phyloP scores from a whole-genome alignment of 2,329 filamentous ascomycete genomes.

The Hypomyces perniciosus region DNA sequence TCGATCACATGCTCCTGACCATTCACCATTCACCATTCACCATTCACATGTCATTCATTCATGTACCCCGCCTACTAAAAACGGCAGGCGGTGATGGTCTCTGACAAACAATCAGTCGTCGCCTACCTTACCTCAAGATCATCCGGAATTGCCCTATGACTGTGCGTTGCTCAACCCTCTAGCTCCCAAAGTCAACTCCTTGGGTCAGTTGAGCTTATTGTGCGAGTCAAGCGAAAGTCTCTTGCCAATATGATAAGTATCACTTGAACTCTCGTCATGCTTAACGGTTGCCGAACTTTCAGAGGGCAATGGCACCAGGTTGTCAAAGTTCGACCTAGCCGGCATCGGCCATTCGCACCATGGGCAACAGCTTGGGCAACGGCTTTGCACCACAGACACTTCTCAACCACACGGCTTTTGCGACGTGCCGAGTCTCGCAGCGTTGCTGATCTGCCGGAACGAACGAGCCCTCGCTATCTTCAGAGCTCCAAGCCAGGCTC shows the following conservation, averaged over 20 bases:
- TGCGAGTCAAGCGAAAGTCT: background rate
- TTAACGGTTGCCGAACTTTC: conserved; percentile 5
- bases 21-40: background rate
- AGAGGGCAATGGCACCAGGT: conserved; percentile 8
- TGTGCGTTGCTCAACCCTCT: no score
- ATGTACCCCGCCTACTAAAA: conserved; percentile 7
- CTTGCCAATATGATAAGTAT: conserved; percentile 9
- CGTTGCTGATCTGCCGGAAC: conserved; percentile 28
- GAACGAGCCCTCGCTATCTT: conserved; percentile 31
- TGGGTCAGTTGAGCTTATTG: no score
- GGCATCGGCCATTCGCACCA: background rate
- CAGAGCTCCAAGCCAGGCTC: conserved; percentile 40
- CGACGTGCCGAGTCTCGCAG: conserved; percentile 29
- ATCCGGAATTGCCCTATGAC: background rate
- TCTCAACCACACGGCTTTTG: conserved; percentile 41
- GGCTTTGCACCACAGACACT: conserved; percentile 28
- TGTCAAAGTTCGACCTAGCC: conserved; percentile 8
- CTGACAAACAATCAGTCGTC: background rate
- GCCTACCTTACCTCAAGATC: background rate
- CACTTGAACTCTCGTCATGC: conserved; percentile 9
- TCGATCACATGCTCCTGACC: no score
- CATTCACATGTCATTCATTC: background rate
- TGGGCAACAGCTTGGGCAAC: background rate
- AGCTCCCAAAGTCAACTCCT: no score
- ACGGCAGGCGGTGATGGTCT: conserved; percentile 7